Evolutionary conservation across 345 rosid genomes (phyloP), one percentile per base, ranked within the genome.

Genomic region (Salix caprea): DNA sequence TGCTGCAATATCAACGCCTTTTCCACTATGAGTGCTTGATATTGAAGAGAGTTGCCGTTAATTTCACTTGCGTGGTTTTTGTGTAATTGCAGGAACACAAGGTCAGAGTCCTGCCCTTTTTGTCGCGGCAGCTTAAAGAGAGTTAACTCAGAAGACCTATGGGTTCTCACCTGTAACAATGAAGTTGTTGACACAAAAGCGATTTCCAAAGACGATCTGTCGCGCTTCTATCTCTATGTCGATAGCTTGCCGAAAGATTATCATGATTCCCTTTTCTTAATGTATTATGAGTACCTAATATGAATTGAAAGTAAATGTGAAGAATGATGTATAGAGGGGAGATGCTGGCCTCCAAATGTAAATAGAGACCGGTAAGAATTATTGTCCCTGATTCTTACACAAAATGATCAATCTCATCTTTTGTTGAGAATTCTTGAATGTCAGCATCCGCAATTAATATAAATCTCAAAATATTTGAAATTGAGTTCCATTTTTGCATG

Each of bases 51-150:
- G 46, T 44, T 48, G 65, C 48, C 42, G 2, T 56, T 69, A 48
- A 19, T 32, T 67, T 65, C 34, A 4, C 24, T 65, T 1, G 40
- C 65, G 2, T 23, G n/a, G 21, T 75, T 75, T 76, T 62, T 68
- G 54, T 76, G 61, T 64, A 72, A 82, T 73, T 73, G 73, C 86
- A 94, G 99, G 99, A 92, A 91, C 84, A 86, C 86, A 8, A 93
- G 90, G 78, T 96, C 97, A 0, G 99, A 92, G 86, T 96, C 99
- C 15, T 96, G 98, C 71, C 99, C 99, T 14, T 96, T 93, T 73
- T 93, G 98, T 78, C 91, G 98, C 0, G 97, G 99, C n/a, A 93
- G 88, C 85, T 82, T 96, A 61, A 96, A 91, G 88, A 88, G 99
- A 74, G 99, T 96, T 26, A 93, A 93, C 71, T 96, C 97, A 0